Evolutionary conservation across 1,139 yeast species (phyloP).

Genomic region (Blastobotrys niveus): DNA sequence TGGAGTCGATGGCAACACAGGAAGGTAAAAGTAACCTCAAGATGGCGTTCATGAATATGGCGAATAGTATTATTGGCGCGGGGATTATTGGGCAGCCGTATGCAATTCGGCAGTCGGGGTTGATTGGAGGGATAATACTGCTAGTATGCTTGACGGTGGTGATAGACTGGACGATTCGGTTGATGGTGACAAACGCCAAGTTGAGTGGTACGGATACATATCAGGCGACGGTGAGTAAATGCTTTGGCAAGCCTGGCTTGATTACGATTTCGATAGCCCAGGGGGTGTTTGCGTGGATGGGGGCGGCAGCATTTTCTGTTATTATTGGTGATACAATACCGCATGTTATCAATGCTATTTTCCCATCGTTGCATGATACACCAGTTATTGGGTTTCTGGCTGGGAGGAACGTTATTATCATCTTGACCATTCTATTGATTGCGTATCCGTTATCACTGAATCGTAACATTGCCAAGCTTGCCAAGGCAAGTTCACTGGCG

Average conservation of each 20-base stretch:
- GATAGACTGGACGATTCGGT: constrained; percentile 78
- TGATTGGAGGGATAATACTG: constrained; percentile 64
- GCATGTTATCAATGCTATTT: constrained; percentile 68
- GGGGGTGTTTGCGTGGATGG: constrained; percentile 89
- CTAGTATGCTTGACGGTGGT: constrained; percentile 56
- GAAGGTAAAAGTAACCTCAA: constrained; percentile 48
- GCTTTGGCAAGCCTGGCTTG: constrained; percentile 73
- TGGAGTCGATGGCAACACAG: constrained; percentile 29
- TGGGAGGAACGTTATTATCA: constrained; percentile 60
- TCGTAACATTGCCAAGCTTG: constrained; percentile 75
- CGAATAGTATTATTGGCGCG: constrained; percentile 85
- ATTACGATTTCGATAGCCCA: constrained; percentile 65
- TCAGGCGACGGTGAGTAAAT: constrained; percentile 77
- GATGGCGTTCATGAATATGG: constrained; percentile 97
- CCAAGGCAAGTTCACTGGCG: constrained; percentile 85
- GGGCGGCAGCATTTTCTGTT: constrained; percentile 88
- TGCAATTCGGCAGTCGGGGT: constrained; percentile 76
- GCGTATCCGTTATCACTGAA: constrained; percentile 81
- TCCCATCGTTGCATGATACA: constrained; percentile 45
- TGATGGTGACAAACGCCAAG: constrained; percentile 80
- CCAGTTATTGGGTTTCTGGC: constrained; percentile 48
- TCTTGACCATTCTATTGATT: constrained; percentile 61
- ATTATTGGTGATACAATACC: constrained; percentile 95
- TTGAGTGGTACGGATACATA: constrained; percentile 71
- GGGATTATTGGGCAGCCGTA: constrained; percentile 93